phyloP scores from a whole-genome alignment of 2,329 filamentous ascomycete species.

The Exserohilum turcica region DNA sequence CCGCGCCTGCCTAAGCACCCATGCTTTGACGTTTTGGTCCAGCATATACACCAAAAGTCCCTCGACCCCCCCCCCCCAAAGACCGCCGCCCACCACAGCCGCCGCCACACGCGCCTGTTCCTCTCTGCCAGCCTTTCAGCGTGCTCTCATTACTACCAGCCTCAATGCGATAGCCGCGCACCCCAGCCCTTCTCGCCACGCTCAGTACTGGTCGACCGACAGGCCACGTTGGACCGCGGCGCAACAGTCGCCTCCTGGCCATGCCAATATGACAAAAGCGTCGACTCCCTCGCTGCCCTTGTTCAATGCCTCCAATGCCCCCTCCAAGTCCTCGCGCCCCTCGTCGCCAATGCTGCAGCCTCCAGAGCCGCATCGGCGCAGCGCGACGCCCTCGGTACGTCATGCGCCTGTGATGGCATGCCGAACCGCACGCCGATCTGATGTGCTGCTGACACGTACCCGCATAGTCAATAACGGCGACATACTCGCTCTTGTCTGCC shows the following conservation, averaged over 20 bases:
- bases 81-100: constrained; percentile 13
- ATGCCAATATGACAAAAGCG: constrained; percentile 68
- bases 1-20: constrained; percentile 11
- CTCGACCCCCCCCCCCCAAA: constrained; percentile 7
- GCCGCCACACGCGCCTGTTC: constrained; percentile 4
- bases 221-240: constrained; percentile 43
- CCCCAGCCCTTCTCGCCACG: constrained; percentile 3
- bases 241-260: constrained; percentile 43
- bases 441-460: constrained; percentile 25
- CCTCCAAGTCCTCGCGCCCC: constrained; percentile 35
- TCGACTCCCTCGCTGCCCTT: constrained; percentile 63
- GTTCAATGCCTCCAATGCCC: constrained; percentile 54
- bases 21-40: constrained; percentile 33
- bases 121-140: constrained; percentile 3
- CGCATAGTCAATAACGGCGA: constrained; percentile 51
- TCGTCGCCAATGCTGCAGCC: constrained; percentile 40
- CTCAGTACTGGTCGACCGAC: constrained; percentile 19
- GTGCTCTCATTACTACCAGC: constrained; percentile 9
- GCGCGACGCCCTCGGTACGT: constrained; percentile 40
- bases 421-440: not conserved
- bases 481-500: constrained; percentile 70
- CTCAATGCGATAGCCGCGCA: constrained; percentile 33
- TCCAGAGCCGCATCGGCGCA: constrained; percentile 34
- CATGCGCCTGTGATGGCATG: constrained; percentile 5
- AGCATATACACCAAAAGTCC: constrained; percentile 15